These are phyloP conservation scores for Harringtonia lauricola DNA, from an alignment of 2,329 filamentous ascomycete species.

Conservation along the genomic window DNA sequence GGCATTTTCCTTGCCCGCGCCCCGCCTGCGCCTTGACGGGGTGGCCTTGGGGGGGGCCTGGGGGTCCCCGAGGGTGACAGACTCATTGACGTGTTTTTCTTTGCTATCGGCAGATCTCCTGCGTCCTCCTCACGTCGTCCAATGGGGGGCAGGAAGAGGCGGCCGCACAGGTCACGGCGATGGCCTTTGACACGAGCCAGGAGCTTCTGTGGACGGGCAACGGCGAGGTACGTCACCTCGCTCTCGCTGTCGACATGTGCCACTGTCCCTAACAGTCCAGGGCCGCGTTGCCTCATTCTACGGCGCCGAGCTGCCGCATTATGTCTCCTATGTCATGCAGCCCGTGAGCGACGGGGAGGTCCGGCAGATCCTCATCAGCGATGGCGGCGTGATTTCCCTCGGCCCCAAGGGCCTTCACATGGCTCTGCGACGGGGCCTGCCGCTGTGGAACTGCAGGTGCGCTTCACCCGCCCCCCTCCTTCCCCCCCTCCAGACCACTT, in stretches of 20 bases:
- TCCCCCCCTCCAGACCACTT: neutral
- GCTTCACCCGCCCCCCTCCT: slow-evolving; percentile 15
- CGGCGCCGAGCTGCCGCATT: slow-evolving; percentile 71
- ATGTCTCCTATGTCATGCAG: slow-evolving; percentile 84
- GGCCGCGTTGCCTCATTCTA: slow-evolving; percentile 85
- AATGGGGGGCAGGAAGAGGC: slow-evolving; percentile 54
- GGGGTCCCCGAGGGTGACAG: no score
- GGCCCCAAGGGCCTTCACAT: slow-evolving; percentile 80
- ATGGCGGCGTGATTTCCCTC: slow-evolving; percentile 80
- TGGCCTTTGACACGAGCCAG: slow-evolving; percentile 81
- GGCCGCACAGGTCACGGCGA: slow-evolving; percentile 61
- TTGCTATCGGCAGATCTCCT: slow-evolving; percentile 51
- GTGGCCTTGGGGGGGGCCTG: no score
- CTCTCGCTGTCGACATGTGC: neutral
- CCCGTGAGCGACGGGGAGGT: slow-evolving; percentile 62
- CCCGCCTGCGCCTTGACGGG: slow-evolving; percentile 85
- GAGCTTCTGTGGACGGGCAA: slow-evolving; percentile 77
- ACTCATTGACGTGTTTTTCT: slow-evolving; percentile 73
- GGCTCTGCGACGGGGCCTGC: slow-evolving; percentile 68
- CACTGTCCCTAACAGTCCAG: no score
- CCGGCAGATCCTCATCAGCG: slow-evolving; percentile 81
- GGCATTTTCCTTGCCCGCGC: slow-evolving; percentile 18
- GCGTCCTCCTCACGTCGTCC: slow-evolving; percentile 66
- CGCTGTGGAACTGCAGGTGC: slow-evolving; percentile 80
- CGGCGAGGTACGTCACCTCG: slow-evolving; percentile 16